Conservation (phyloP, 139 green algal genomes). For the Volvox africanus region DNA sequence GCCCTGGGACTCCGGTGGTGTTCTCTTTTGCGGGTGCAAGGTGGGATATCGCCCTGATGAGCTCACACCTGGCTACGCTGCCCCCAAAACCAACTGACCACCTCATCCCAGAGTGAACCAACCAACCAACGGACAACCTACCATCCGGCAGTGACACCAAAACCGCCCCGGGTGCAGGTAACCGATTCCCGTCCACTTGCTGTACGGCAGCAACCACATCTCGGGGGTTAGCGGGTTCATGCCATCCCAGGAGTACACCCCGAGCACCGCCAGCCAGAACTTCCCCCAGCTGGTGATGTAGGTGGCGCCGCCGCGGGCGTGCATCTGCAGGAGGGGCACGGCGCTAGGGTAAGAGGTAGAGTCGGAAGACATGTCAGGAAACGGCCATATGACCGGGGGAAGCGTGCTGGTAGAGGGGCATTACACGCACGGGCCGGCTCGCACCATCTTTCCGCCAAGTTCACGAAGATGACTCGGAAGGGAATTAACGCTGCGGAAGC, state of each 20-base stretch:
- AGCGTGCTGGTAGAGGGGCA: neutral
- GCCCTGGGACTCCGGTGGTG: too few species aligned
- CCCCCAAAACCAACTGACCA: neutral
- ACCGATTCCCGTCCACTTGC: slow-evolving; percentile 83
- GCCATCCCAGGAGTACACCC: slow-evolving; percentile 93
- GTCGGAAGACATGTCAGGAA: neutral
- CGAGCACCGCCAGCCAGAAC: slow-evolving; percentile 98
- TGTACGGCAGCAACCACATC: slow-evolving; percentile 98
- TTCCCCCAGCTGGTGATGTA: slow-evolving; percentile 97
- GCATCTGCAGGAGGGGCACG: slow-evolving; percentile 79
- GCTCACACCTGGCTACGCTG: too few species aligned
- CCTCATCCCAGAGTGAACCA: neutral
- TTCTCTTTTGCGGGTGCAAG: too few species aligned
- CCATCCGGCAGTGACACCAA: slow-evolving; percentile 99
- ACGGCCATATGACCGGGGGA: neutral
- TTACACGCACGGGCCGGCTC: too few species aligned
- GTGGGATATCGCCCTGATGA: too few species aligned
- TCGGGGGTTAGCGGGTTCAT: slow-evolving; percentile 95
- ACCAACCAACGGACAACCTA: slow-evolving; percentile 42
- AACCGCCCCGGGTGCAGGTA: slow-evolving; percentile 92
- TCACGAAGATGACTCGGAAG: too few species aligned
- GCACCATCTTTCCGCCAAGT: too few species aligned
- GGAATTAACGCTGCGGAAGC: neutral
- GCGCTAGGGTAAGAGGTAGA: neutral
- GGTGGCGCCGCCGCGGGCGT: slow-evolving; percentile 84